phyloP scores from a whole-genome alignment of 2,329 filamentous ascomycete genomes.

The Monosporascus sp. region DNA sequence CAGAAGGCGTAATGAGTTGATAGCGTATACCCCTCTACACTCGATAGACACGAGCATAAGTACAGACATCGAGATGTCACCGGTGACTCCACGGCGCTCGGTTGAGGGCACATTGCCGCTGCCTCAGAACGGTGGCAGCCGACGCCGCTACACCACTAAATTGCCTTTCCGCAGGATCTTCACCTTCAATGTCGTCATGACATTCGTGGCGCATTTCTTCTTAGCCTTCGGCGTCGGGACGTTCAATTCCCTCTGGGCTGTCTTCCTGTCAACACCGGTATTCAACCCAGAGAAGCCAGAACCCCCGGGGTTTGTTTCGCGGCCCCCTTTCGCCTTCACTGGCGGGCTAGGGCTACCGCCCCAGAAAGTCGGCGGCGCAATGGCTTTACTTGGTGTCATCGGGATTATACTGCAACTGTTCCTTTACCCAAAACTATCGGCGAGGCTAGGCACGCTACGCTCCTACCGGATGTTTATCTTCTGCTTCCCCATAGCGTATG shows the following conservation, averaged over 20 bases:
- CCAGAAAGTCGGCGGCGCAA: constrained; percentile 67
- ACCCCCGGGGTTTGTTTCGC: constrained; percentile 24
- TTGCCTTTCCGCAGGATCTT: constrained; percentile 51
- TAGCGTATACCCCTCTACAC: constrained; percentile 30
- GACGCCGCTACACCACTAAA: constrained; percentile 37
- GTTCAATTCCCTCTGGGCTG: constrained; percentile 70
- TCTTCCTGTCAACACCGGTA: constrained; percentile 70
- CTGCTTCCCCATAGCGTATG: constrained; percentile 66
- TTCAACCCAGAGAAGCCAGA: constrained; percentile 36
- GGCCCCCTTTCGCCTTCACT: constrained; percentile 57
- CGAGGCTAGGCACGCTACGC: constrained; percentile 59
- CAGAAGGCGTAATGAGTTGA: constrained; percentile 12
- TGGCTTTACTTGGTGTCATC: constrained; percentile 69
- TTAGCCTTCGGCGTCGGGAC: constrained; percentile 69
- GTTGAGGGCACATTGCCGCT: constrained; percentile 6
- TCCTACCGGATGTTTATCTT: constrained; percentile 65
- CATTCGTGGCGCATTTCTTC: constrained; percentile 61
- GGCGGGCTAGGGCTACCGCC: constrained; percentile 73
- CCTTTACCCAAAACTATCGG: constrained; percentile 63
- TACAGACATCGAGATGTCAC: constrained; percentile 25
- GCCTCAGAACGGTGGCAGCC: constrained; percentile 5
- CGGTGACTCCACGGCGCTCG: constrained; percentile 13
- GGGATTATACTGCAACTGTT: constrained; percentile 70
- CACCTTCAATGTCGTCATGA: constrained; percentile 47
- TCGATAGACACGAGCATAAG: constrained; percentile 22